Base-by-base conservation (phyloP, 306 rosid genomes). In the Betula pendula region DNA sequence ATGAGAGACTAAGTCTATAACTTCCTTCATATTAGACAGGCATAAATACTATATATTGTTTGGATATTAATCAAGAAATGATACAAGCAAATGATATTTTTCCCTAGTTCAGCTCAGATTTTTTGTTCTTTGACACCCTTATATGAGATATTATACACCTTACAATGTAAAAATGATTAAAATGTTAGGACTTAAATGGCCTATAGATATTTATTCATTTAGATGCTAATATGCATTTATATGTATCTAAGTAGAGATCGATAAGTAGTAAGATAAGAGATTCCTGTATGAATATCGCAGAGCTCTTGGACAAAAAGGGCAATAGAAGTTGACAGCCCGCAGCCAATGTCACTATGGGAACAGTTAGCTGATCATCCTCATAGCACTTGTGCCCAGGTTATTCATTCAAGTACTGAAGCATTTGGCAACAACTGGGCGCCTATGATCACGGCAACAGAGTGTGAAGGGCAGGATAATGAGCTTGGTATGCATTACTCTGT, bases 261-360 rank as follows among this genome's bases (percentile, higher is more conserved):
- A 55, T 20, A 55, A 55, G 22, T 24, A 10, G 49, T 13, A 45
- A 45, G 49, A 45, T 45, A 45, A 45, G 49, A 11, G 4, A 65
- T 17, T 38, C 38, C 6, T 19, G 22, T 65, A 65, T 19, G 47
- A 24, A 65, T n/a, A 10, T 75, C 62, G 58, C 75, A 84, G 88
- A 74, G 75, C 56, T 75, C 83, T 77, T 78, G 83, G 85, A 84
- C 82, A 24, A 81, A 65, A 74, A 29, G 42, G 75, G 75, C 70
- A 55, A 55, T 43, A 53, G 81, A 69, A 70, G 81, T 77, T 69
- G 59, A 77, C 24, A 69, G 75, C 70, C 69, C 59, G 10, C 48
- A 8, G 56, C 60, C 48, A 7, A 69, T 44, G 75, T 56, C 81
- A 65, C 75, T 1, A 17, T 29, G 75, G 69, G 59, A 77, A 49